Evolutionary conservation across 768 basidiomycete species (phyloP), one percentile per base, ranked within the genome.

Genomic region (Kwoniella mangroviensis): DNA sequence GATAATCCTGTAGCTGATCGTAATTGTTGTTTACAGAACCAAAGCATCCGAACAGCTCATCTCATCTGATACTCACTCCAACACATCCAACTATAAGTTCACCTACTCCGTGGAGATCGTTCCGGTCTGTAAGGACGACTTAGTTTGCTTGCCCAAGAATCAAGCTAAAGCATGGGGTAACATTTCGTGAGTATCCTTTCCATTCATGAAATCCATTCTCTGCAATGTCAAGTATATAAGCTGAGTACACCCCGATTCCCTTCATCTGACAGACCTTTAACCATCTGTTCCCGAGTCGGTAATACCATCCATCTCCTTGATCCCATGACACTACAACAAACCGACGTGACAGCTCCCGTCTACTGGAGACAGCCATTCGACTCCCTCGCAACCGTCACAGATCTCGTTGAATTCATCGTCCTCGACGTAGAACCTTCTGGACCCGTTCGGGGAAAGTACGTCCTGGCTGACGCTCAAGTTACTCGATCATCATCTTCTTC

Each of bases 21-120:
- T 17, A 28, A 7, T n/a, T 28, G n/a, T 19, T 43, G 34, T 21
- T 21, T 56, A 21, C 72, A 94, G 95, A 76, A 90, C 92, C 60
- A 98, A 98, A 84, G 85, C 90, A 11, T 97, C 95, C 1, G 97
- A 98, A 83, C 97, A 97, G 82, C 86, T 99, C 10, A 87, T 98
- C 40, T 97, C 95, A 7, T 86, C 90, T 24, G 97, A 99, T 81
- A 93, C 91, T 1, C 96, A 99, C 83, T 89, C 91, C 58, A 89
- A 88, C 73, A 97, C 94, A 3, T 92, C 96, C 42, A 98, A 93
- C 84, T 97, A 92, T 87, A 98, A 96, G 84, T 95, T 92, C 84
- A 94, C 94, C 4, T 98, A 93, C 86, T 97, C 95, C 4, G 92
- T 98, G 74, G 96, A 98, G 84, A 97, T 99, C 79, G 88, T 91